phyloP scores from a whole-genome alignment of 140 eudicot species.

The Ambrosia hybrid region DNA sequence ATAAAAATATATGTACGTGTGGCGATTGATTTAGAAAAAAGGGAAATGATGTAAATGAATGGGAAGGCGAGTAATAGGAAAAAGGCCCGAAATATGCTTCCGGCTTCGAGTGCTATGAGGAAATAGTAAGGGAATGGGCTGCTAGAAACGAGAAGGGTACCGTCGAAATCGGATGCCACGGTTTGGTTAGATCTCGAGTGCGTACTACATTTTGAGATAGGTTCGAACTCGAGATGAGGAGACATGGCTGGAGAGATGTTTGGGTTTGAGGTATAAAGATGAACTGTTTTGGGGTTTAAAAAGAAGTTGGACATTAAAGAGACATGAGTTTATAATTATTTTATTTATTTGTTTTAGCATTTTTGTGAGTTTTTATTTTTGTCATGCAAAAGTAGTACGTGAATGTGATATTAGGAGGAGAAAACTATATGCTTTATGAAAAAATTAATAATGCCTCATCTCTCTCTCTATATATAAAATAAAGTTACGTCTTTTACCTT shows the following conservation, averaged over 20 bases:
- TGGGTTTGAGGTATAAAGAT: conserved; percentile 26
- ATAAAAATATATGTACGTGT: conserved; percentile 43
- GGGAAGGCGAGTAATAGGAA: conserved; percentile 44
- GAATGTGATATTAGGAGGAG: conserved; percentile 38
- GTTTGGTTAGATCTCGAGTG: conserved; percentile 50
- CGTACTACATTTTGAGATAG: conserved; percentile 40
- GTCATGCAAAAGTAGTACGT: conserved; percentile 42
- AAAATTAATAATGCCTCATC: too few relatives aligned
- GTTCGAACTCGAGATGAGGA: conserved; percentile 32
- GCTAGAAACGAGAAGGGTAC: conserved; percentile 50
- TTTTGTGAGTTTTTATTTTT: neutral
- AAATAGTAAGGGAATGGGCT: conserved; percentile 65
- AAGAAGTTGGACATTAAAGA: conserved; percentile 38
- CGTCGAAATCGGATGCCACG: conserved; percentile 54
- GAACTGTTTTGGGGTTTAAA: conserved; percentile 23
- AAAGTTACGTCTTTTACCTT: too few relatives aligned
- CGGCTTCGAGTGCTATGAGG: conserved; percentile 68
- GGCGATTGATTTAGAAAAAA: conserved; percentile 45
- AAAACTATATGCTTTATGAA: neutral
- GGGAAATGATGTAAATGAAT: conserved; percentile 36
- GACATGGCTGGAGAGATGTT: conserved; percentile 32
- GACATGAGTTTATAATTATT: neutral
- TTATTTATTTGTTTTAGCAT: neutral
- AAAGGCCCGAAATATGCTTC: conserved; percentile 56
- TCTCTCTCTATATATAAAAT: too few relatives aligned